A percentile compares a stretch with the other conserved stretches of the same genome.
These are phyloP conservation scores for Pseudogymnoascus sp. DNA, from an alignment of 2,329 filamentous ascomycete genomes.

Conservation along the genomic window DNA sequence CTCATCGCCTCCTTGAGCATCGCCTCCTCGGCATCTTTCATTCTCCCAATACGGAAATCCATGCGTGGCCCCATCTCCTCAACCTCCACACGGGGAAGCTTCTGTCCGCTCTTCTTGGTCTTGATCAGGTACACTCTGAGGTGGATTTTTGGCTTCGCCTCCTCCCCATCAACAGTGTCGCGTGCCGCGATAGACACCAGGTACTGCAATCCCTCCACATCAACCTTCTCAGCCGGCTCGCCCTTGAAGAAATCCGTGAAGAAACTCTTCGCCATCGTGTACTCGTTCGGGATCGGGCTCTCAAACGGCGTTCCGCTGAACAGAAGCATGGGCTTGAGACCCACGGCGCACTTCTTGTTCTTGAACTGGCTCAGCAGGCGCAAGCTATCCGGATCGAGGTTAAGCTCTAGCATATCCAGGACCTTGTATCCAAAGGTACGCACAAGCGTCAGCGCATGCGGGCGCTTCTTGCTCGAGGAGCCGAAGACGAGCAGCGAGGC, in stretches of 20 bases:
- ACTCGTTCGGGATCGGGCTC: conserved; percentile 67
- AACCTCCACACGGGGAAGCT: conserved; percentile 80
- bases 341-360: conserved; percentile 65
- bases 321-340: conserved; percentile 80
- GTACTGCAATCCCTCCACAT: conserved; percentile 92
- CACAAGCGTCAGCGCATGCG: conserved; percentile 75
- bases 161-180: conserved; percentile 42
- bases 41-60: conserved; percentile 78
- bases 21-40: conserved; percentile 67
- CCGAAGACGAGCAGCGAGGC: conserved; percentile 77
- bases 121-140: conserved; percentile 77
- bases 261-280: conserved; percentile 78
- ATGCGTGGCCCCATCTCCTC: conserved; percentile 94
- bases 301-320: conserved; percentile 88
- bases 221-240: conserved; percentile 67
- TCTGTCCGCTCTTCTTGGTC: conserved; percentile 80
- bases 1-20: conserved; percentile 86
- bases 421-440: conserved; percentile 81
- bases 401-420: conserved; percentile 89
- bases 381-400: conserved; percentile 68
- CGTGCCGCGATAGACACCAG: conserved; percentile 73
- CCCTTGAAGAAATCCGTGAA: conserved; percentile 89
- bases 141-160: conserved; percentile 48
- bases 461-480: conserved; percentile 87
- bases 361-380: conserved; percentile 67